Evolutionary conservation across 2,329 filamentous ascomycete species (phyloP).

Genomic region (Ceratocystis colombiana): DNA sequence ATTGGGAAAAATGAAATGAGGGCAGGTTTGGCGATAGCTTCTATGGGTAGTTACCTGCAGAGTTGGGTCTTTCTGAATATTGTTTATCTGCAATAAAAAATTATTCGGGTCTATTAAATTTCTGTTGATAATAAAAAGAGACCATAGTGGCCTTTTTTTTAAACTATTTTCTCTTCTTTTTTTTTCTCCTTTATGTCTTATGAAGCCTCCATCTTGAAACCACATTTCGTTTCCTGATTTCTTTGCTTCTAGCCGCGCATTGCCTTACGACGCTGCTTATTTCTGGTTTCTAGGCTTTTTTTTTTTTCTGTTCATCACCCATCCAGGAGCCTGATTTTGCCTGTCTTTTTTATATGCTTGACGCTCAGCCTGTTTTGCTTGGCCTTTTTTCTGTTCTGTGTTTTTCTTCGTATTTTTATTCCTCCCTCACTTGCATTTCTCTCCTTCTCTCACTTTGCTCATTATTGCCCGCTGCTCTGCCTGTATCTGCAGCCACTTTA

Average conservation of each 20-base stretch:
- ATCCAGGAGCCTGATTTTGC: constrained; percentile 16
- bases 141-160: constrained; percentile 5
- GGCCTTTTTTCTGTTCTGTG: constrained; percentile 15
- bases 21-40: neutral
- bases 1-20: neutral
- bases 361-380: constrained; percentile 20
- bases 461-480: constrained; percentile 3
- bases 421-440: constrained; percentile 24
- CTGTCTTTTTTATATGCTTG: neutral
- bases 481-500: neutral
- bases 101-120: neutral
- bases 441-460: constrained; percentile 26
- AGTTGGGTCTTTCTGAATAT: neutral
- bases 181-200: neutral
- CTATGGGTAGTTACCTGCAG: neutral
- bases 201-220: neutral
- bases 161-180: neutral
- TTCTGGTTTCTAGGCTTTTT: neutral
- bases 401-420: constrained; percentile 26
- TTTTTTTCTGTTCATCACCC: neutral
- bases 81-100: neutral
- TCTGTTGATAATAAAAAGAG: neutral
- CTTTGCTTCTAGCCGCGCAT: neutral
- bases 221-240: constrained; percentile 7
- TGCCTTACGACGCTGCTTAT: neutral